Evolutionary conservation across 495 filamentous ascomycete species (phyloP), one percentile per base, ranked within the genome.

Genomic region (Annulohypoxylon nitens): DNA sequence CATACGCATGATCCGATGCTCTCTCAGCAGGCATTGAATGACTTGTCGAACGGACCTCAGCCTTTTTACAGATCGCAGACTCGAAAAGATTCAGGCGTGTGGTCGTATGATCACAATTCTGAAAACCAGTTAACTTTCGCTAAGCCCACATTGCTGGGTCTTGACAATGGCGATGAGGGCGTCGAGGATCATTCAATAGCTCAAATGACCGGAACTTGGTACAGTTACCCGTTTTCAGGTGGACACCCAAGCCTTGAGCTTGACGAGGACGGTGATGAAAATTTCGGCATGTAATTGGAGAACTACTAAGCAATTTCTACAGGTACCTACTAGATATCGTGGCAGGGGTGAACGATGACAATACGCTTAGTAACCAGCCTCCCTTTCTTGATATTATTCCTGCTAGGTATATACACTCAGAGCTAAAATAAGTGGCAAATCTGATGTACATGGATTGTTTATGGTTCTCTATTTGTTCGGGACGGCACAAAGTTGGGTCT

Each of bases 21-120:
- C 7, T 73, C 37, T 10, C 48, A 51, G 18, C 41, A 61, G 14
- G 16, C 54, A 7, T 37, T 71, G 1, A 10, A 20, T 39, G 4
- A 54, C 30, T 34, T 64, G 10, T n/a, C 51, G 16, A 64, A 4
- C 54, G 64, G n/a, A 0, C 59, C 59, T 2, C 3, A 33, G 20
- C 64, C 70, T n/a, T 73, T 73, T 47, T 68, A 54, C 41, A 59
- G 70, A 53, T 59, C 23, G 2, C 51, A 64, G 9, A 14, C 7
- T 14, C 41, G 18, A 12, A 57, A 63, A 18, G 64, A 73, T 50
- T 73, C 70, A 7, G 70, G 59, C 12, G 25, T 68, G 12, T 55
- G 25, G 20, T 64, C 70, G 12, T 64, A 45, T 60, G 64, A 47
- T 11, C 47, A 9, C 4, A 61, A 36, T 48, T 67, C 54, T 0